phyloP scores from a whole-genome alignment of 352 stramenopile species.

The Phytophthora sansomeana region DNA sequence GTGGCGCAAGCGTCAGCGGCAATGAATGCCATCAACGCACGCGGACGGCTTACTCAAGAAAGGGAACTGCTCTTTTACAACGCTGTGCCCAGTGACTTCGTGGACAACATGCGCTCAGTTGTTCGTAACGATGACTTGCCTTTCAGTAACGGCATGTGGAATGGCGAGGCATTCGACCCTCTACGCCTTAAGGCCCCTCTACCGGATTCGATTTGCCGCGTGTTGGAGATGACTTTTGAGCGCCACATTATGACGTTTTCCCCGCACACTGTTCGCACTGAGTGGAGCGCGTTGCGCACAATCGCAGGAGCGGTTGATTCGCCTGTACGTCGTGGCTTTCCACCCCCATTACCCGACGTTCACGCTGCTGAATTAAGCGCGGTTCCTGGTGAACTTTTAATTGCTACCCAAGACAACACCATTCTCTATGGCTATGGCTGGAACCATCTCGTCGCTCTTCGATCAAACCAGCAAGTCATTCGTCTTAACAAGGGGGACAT shows the following conservation, averaged over 20 bases:
- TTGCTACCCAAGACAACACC: constrained; percentile 5
- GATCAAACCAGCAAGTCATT: not conserved
- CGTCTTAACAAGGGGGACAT: constrained; percentile 2
- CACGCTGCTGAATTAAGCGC: not conserved
- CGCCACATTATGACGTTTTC: constrained; percentile 8
- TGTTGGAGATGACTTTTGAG: not conserved
- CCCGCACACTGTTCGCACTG: not conserved
- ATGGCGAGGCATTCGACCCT: not conserved
- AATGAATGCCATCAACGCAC: not conserved
- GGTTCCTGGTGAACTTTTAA: not conserved
- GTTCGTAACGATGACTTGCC: not conserved
- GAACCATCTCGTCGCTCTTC: constrained; percentile 1
- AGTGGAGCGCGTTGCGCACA: constrained; percentile 5
- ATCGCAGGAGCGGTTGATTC: constrained; percentile 1
- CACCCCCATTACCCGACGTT: not conserved
- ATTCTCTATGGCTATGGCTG: no score
- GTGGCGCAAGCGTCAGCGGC: not conserved
- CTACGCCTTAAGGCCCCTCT: not conserved
- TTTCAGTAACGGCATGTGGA: not conserved
- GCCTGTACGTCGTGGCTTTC: constrained; percentile 1
- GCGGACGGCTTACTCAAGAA: not conserved
- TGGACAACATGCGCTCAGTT: not conserved
- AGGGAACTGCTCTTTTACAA: not conserved
- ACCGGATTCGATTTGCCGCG: not conserved
- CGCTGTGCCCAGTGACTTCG: not conserved